These are phyloP conservation scores for Ascomycota sp. DNA, from an alignment of 2,329 filamentous ascomycete genomes.

Conservation along the genomic window DNA sequence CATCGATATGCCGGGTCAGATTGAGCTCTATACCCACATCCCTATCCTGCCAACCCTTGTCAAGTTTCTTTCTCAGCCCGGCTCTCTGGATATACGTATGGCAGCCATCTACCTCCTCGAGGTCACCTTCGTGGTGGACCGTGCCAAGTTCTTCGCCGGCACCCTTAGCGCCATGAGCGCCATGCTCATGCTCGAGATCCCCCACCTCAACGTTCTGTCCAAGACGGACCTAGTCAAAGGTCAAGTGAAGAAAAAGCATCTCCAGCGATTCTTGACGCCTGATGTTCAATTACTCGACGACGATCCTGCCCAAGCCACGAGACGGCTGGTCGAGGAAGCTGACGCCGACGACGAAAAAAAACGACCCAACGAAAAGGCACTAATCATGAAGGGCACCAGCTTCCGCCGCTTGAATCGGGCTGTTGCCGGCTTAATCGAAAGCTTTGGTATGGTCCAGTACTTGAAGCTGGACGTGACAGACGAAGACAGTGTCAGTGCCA, in stretches of 20 bases:
- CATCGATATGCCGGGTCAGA: slow-evolving; percentile 96
- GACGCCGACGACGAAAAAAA: slow-evolving; percentile 28
- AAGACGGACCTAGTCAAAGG: slow-evolving; percentile 96
- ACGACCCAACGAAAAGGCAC: slow-evolving; percentile 42
- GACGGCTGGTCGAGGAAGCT: slow-evolving; percentile 15
- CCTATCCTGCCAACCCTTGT: slow-evolving; percentile 73
- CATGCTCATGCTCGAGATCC: slow-evolving; percentile 96
- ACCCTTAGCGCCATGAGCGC: slow-evolving; percentile 93
- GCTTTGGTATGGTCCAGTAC: slow-evolving; percentile 95
- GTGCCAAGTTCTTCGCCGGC: slow-evolving; percentile 91
- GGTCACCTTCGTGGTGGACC: slow-evolving; percentile 83
- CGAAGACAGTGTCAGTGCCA: slow-evolving; percentile 68
- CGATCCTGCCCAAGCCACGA: slow-evolving; percentile 35
- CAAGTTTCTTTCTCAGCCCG: slow-evolving; percentile 55
- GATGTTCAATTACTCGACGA: slow-evolving; percentile 67
- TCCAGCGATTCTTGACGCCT: slow-evolving; percentile 77
- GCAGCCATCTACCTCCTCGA: slow-evolving; percentile 90
- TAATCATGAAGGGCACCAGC: slow-evolving; percentile 57
- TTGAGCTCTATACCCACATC: slow-evolving; percentile 94
- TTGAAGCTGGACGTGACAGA: slow-evolving; percentile 72
- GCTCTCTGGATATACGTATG: slow-evolving; percentile 68
- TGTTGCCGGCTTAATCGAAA: slow-evolving; percentile 79
- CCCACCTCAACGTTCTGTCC: slow-evolving; percentile 84
- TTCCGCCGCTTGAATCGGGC: slow-evolving; percentile 71
- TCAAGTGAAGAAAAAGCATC: slow-evolving; percentile 63